phyloP scores from a whole-genome alignment of 805 yeast genomes.

The Aciculoconidium aculeatum region DNA sequence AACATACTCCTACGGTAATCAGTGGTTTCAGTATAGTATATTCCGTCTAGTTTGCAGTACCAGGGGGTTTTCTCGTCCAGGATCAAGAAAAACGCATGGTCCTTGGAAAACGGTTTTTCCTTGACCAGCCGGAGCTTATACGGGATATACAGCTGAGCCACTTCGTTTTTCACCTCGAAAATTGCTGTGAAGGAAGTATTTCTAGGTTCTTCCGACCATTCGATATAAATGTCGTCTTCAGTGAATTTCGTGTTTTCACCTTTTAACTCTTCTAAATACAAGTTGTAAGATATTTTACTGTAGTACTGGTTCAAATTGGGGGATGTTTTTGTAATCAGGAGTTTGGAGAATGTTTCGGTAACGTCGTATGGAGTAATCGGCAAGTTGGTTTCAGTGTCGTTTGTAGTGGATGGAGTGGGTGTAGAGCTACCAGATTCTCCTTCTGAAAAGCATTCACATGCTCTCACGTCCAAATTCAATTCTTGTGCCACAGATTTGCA shows the following conservation, averaged over 20 bases:
- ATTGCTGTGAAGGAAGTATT: constrained; percentile 36
- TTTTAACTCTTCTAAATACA: constrained; percentile 54
- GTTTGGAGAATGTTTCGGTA: too few relatives aligned
- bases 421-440: too few relatives aligned
- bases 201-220: constrained; percentile 44
- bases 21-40: constrained; percentile 36
- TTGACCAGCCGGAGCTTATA: constrained; percentile 46
- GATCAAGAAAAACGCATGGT: constrained; percentile 52
- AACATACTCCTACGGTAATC: constrained; percentile 6
- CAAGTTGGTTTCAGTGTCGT: too few relatives aligned
- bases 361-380: too few relatives aligned
- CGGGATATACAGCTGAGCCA: constrained; percentile 45
- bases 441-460: too few relatives aligned
- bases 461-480: too few relatives aligned
- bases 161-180: constrained; percentile 40
- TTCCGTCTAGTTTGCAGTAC: too few relatives aligned
- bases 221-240: constrained; percentile 41
- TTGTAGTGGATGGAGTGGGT: too few relatives aligned
- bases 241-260: constrained; percentile 33
- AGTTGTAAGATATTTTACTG: constrained; percentile 53
- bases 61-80: constrained; percentile 49
- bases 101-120: constrained; percentile 52
- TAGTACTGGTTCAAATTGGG: constrained; percentile 48
- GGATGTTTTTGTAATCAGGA: too few relatives aligned
- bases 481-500: too few relatives aligned